phyloP scores from a whole-genome alignment of 805 yeast genomes.

The Candida anglica region DNA sequence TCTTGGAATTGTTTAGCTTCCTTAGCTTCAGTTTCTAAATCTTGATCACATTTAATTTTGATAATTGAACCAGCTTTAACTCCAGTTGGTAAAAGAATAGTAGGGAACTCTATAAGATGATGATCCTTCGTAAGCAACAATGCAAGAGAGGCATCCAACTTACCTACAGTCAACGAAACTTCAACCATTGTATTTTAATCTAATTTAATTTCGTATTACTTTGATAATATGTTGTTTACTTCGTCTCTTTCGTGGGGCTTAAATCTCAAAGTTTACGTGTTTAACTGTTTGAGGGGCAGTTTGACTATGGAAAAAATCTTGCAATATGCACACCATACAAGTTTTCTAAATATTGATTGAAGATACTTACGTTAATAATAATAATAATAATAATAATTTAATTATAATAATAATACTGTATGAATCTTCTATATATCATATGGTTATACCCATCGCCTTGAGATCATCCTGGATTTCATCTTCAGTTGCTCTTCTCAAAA shows the following conservation, averaged over 20 bases:
- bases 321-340: too few relatives aligned
- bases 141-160: constrained; percentile 92
- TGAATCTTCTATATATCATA: too few relatives aligned
- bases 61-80: constrained; percentile 91
- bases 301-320: too few relatives aligned
- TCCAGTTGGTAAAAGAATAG: constrained; percentile 84
- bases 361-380: too few relatives aligned
- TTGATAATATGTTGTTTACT: background rate
- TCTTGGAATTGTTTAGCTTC: constrained; percentile 57
- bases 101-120: constrained; percentile 95
- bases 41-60: constrained; percentile 78
- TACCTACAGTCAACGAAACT: constrained; percentile 92
- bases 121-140: constrained; percentile 86
- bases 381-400: too few relatives aligned
- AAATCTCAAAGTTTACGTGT: background rate
- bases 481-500: constrained; percentile 55
- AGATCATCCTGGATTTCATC: constrained; percentile 78
- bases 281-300: background rate
- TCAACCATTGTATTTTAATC: constrained; percentile 63
- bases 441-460: constrained; percentile 52
- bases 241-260: too few relatives aligned
- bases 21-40: constrained; percentile 56
- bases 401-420: too few relatives aligned
- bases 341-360: too few relatives aligned
- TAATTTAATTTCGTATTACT: background rate